A percentile compares a stretch with the other conserved stretches of the same genome.
Conservation (phyloP, 345 rosid species). For the Sonneratia alba region DNA sequence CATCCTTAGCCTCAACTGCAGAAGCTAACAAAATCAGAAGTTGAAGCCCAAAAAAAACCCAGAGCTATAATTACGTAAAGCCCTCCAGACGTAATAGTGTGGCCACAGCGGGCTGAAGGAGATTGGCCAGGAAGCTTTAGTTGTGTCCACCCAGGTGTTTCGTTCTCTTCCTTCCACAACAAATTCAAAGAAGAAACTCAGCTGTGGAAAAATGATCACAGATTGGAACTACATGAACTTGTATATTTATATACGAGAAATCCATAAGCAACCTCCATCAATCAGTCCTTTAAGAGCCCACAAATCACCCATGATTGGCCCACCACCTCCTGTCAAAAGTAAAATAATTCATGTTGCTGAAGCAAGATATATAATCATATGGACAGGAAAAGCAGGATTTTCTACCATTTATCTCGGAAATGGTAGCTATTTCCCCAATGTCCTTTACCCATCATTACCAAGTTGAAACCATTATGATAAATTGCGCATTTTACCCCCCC, state of each 20-base stretch:
- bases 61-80: conserved; percentile 45
- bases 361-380: background rate
- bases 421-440: background rate
- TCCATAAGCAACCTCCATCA: conserved; percentile 64
- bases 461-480: background rate
- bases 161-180: conserved; percentile 90
- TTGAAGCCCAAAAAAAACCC: no score
- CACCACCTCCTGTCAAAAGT: conserved; percentile 75
- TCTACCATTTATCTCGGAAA: background rate
- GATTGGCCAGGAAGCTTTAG: conserved; percentile 99
- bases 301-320: conserved; percentile 97
- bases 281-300: conserved; percentile 98
- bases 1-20: background rate
- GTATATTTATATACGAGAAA: background rate
- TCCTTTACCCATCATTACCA: background rate
- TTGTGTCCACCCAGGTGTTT: conserved; percentile 96
- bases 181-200: conserved; percentile 26
- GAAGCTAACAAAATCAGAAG: background rate
- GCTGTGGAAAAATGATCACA: conserved; percentile 10
- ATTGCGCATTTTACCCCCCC: background rate
- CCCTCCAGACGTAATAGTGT: conserved; percentile 85
- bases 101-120: conserved; percentile 92
- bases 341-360: conserved; percentile 7
- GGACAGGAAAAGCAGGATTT: background rate
- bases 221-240: background rate